Conservation (phyloP, 768 basidiomycete genomes). For the Candolleomyces eurysporus region DNA sequence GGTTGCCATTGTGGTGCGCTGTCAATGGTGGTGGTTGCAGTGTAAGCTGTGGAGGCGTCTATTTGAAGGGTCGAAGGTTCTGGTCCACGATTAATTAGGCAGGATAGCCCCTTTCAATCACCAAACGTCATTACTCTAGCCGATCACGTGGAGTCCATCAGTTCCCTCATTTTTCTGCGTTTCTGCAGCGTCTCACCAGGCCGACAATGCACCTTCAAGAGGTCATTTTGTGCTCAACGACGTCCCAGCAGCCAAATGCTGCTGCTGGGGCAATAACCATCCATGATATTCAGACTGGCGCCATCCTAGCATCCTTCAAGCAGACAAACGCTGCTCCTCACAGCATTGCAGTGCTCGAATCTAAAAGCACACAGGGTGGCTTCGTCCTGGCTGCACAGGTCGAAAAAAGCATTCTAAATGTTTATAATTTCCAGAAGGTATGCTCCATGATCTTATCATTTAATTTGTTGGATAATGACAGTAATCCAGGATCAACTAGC, state of each 20-base stretch:
- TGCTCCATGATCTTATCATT: neutral
- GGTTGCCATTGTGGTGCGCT: slow-evolving; percentile 39
- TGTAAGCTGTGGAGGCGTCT: slow-evolving; percentile 2
- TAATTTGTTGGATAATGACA: slow-evolving; percentile 5
- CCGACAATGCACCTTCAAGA: slow-evolving; percentile 64
- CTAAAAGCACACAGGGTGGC: slow-evolving; percentile 74
- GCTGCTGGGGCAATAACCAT: slow-evolving; percentile 67
- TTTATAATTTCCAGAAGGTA: slow-evolving; percentile 92
- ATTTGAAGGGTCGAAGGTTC: neutral
- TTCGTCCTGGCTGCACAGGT: slow-evolving; percentile 81
- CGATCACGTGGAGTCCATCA: neutral
- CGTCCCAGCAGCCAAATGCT: slow-evolving; percentile 41
- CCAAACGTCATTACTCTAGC: neutral
- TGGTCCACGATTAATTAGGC: neutral
- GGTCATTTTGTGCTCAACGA: slow-evolving; percentile 60
- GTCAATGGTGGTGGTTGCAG: slow-evolving; percentile 2
- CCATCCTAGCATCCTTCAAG: slow-evolving; percentile 82
- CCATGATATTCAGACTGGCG: slow-evolving; percentile 80
- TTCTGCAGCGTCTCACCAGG: neutral
- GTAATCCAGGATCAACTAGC: slow-evolving; percentile 79
- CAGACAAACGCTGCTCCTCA: slow-evolving; percentile 67
- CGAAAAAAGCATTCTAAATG: slow-evolving; percentile 85
- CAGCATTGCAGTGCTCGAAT: slow-evolving; percentile 68
- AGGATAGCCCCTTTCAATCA: neutral
- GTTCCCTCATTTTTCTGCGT: too few species aligned